phyloP scores from a whole-genome alignment of 1,139 yeast species.

The Diutina neorugosa region DNA sequence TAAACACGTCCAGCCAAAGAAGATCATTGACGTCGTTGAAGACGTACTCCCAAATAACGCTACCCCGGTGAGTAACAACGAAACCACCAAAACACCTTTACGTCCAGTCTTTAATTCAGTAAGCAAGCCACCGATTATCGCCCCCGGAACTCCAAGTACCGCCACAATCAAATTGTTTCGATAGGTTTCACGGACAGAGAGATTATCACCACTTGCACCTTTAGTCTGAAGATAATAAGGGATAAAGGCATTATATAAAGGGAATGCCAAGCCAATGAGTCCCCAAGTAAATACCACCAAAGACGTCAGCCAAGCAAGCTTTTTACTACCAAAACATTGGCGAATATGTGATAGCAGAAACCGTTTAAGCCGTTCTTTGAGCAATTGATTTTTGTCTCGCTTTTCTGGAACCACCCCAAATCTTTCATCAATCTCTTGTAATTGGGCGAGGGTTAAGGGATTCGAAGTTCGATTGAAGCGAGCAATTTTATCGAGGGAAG shows the following conservation, averaged over 20 bases:
- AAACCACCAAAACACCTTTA: slow-evolving; percentile 24
- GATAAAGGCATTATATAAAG: slow-evolving; percentile 31
- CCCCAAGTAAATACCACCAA: slow-evolving; percentile 31
- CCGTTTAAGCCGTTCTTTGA: slow-evolving; percentile 16
- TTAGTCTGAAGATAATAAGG: slow-evolving; percentile 26
- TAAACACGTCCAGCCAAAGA: slow-evolving; percentile 32
- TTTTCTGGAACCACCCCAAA: background rate
- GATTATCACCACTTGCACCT: slow-evolving; percentile 19
- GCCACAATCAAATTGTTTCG: slow-evolving; percentile 29
- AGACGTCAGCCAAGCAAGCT: slow-evolving; percentile 20
- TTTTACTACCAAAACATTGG: slow-evolving; percentile 23
- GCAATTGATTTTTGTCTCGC: slow-evolving; percentile 11
- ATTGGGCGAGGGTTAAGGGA: slow-evolving; percentile 20
- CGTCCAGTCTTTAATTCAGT: slow-evolving; percentile 30
- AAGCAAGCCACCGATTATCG: slow-evolving; percentile 25
- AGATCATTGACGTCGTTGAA: slow-evolving; percentile 25
- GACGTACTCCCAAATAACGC: slow-evolving; percentile 30
- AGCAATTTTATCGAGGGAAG: slow-evolving; percentile 25
- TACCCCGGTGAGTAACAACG: slow-evolving; percentile 26
- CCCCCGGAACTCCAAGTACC: slow-evolving; percentile 31
- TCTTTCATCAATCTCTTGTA: slow-evolving; percentile 16
- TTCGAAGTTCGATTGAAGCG: slow-evolving; percentile 16
- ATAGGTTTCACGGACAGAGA: slow-evolving; percentile 25
- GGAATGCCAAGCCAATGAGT: slow-evolving; percentile 33
- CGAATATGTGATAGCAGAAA: slow-evolving; percentile 22